Percentiles rank a stretch among this genome's conserved stretches.
Evolutionary conservation across 2,329 filamentous ascomycete species (phyloP).

Genomic region (Ceratocystis cubensis): DNA sequence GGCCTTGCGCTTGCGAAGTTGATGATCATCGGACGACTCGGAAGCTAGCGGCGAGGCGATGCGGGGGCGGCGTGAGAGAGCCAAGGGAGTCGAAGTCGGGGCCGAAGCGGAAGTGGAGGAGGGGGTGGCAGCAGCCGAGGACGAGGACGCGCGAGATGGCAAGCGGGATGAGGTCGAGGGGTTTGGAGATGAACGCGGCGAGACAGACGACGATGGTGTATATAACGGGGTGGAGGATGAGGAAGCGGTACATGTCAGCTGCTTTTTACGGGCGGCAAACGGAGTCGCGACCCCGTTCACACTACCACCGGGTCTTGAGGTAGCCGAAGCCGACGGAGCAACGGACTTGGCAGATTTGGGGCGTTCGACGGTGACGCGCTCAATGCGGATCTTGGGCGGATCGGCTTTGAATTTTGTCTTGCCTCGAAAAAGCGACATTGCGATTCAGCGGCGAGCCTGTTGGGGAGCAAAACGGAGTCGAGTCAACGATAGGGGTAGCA

Average conservation of each 20-base stretch:
- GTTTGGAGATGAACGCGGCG: slow-evolving; percentile 19
- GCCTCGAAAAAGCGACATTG: slow-evolving; percentile 31
- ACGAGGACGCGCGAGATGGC: slow-evolving; percentile 4
- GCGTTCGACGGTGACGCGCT: slow-evolving; percentile 38
- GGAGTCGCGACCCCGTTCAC: neutral
- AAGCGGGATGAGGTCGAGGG: slow-evolving; percentile 18
- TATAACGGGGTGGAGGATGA: slow-evolving; percentile 19
- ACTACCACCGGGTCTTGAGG: neutral
- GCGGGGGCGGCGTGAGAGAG: slow-evolving; percentile 10
- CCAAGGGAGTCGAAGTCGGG: neutral
- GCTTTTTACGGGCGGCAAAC: slow-evolving; percentile 23
- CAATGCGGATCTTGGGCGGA: slow-evolving; percentile 39
- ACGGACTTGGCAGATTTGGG: slow-evolving; percentile 30
- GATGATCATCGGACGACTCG: slow-evolving; percentile 14
- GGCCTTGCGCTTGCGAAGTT: slow-evolving; percentile 38
- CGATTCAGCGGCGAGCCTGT: neutral
- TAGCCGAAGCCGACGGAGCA: slow-evolving; percentile 28
- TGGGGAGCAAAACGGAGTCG: neutral
- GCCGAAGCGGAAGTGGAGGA: neutral
- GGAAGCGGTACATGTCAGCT: slow-evolving; percentile 10
- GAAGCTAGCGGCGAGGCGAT: slow-evolving; percentile 17
- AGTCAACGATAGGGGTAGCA: neutral
- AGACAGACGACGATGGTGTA: slow-evolving; percentile 13
- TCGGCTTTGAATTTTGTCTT: slow-evolving; percentile 42
- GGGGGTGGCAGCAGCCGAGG: slow-evolving; percentile 10